These are phyloP conservation scores for Penicillium canariense DNA, from an alignment of 495 filamentous ascomycete genomes.

Conservation along the genomic window DNA sequence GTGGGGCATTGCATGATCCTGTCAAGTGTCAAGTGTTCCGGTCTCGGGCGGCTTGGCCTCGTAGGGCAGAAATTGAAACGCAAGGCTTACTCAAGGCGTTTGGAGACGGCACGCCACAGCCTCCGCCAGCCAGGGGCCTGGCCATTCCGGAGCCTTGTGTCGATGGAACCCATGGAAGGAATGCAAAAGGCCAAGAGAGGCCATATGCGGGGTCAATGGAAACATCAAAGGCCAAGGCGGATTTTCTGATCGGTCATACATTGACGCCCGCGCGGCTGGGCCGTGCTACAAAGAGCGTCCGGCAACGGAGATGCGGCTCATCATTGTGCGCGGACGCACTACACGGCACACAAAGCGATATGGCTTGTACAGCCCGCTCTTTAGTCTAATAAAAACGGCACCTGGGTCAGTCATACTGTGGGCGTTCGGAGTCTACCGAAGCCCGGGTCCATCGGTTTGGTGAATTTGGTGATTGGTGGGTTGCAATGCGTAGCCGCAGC, in stretches of 20 bases:
- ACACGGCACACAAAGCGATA: neutral
- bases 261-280: too few relatives aligned
- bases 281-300: neutral
- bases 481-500: neutral
- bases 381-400: neutral
- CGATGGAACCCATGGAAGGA: neutral
- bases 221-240: neutral
- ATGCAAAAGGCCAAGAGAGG: neutral
- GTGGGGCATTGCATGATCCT: too few relatives aligned
- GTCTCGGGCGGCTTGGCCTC: too few relatives aligned
- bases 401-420: neutral
- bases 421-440: too few relatives aligned
- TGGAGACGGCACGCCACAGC: neutral
- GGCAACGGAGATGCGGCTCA: neutral
- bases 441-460: too few relatives aligned
- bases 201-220: too few relatives aligned
- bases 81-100: neutral
- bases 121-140: too few relatives aligned
- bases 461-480: neutral
- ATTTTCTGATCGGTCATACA: too few relatives aligned
- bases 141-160: too few relatives aligned
- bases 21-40: too few relatives aligned
- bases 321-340: neutral
- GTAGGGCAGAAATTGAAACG: too few relatives aligned
- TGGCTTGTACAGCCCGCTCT: neutral